Base-by-base conservation (phyloP, 2,329 filamentous ascomycete species). In the Tricladium varicosporioides region DNA sequence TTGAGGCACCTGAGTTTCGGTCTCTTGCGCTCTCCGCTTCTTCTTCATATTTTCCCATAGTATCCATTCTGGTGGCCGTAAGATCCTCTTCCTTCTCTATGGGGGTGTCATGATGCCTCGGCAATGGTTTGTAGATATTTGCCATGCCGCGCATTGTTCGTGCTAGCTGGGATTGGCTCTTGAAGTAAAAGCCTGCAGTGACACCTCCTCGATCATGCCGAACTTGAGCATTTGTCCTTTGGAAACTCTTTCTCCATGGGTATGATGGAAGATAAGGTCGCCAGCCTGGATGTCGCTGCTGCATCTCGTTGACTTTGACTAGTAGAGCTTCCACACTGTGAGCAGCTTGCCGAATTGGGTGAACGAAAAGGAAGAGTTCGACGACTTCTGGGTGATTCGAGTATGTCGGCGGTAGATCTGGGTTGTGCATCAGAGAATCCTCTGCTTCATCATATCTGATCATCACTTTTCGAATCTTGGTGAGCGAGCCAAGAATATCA, bases 181-280 rank as follows among this genome's bases (percentile, higher is more conserved):
- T 64, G 57, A 75, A 76, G 61, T 74, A 76, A 56, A 71, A 74
- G 32, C 79, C 79, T 5, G 80, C 81, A 4, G 81, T 83, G 16
- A 82, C 74, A 19, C 81, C 81, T 15, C 82, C 82, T 58, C 81
- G 74, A 63, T 85, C 82, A 61, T 85, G 82, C 32, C 81, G 74
- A 4, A 84, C 81, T 60, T 83, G 80, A 2, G 77, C 74, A 63
- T 84, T 84, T 5, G 78, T 78, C 33, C 81, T 73, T 60, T 81
- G 76, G 1, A 83, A 54, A 4, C 80, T 74, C 63, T 84, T 84
- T 46, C 65, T 63, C n/a, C 79, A 72, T 0, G 81, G 79, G 59
- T 84, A 84, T 0, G 77, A 79, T 2, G 82, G 81, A 1, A 78
- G 67, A 55, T 81, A 75, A 10, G 83, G 61, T 4, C 71, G 72